Conservation (phyloP, 2,329 filamentous ascomycete genomes). For the Phoma sp. region DNA sequence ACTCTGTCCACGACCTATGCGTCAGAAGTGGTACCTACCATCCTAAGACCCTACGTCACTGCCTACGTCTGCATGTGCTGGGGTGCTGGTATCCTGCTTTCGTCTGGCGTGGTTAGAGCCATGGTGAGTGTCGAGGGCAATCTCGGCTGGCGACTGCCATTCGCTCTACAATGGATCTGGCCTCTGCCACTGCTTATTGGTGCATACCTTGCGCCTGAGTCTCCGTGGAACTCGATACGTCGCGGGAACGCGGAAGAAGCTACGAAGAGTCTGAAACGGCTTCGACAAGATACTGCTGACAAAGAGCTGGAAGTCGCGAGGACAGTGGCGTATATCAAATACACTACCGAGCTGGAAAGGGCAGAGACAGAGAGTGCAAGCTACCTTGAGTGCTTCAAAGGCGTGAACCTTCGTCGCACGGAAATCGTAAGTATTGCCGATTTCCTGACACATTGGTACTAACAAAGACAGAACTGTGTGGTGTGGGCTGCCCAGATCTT, state of each 20-base stretch:
- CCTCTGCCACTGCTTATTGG: conserved; percentile 66
- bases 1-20: conserved; percentile 65
- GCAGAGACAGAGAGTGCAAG: conserved; percentile 67
- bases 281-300: conserved; percentile 38
- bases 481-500: conserved; percentile 50
- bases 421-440: conserved; percentile 58
- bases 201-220: conserved; percentile 70
- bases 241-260: conserved; percentile 62
- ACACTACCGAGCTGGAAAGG: conserved; percentile 79
- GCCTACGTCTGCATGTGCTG: conserved; percentile 76
- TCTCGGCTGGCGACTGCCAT: conserved; percentile 68
- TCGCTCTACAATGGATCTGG: conserved; percentile 76
- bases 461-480: conserved; percentile 42
- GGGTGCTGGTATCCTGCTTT: conserved; percentile 72
- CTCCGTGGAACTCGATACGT: conserved; percentile 73
- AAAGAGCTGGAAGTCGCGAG: too few relatives aligned
- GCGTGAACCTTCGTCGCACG: conserved; percentile 74
- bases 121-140: conserved; percentile 52
- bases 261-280: conserved; percentile 61
- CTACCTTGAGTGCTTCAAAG: conserved; percentile 82
- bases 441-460: too few relatives aligned
- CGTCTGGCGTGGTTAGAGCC: conserved; percentile 68
- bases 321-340: conserved; percentile 81
- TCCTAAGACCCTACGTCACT: conserved; percentile 57
- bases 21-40: conserved; percentile 59